A percentile compares a stretch with the other conserved stretches of the same genome.
These are phyloP conservation scores for Candida sp. DNA, from an alignment of 1,139 yeast genomes.

Conservation along the genomic window DNA sequence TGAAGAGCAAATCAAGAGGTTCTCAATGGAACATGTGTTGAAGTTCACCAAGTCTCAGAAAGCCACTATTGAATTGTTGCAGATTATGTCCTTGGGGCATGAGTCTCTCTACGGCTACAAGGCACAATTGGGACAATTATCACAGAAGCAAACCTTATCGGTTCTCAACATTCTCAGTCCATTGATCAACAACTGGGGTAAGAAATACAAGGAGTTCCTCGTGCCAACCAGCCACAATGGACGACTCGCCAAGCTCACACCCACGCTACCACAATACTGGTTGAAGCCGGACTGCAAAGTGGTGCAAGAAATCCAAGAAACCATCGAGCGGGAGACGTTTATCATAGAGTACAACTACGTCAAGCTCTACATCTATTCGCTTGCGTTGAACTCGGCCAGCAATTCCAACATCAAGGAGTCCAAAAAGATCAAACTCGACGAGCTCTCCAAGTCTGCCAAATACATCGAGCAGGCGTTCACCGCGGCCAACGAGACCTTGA, in stretches of 20 bases:
- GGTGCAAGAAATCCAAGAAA: conserved; percentile 39
- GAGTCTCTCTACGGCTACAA: conserved; percentile 78
- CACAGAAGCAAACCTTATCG: conserved; percentile 72
- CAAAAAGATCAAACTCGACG: conserved; percentile 52
- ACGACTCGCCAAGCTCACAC: conserved; percentile 25
- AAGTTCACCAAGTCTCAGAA: conserved; percentile 66
- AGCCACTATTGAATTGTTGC: conserved; percentile 80
- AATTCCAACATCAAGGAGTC: conserved; percentile 20
- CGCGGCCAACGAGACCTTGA: conserved; percentile 82
- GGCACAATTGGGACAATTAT: conserved; percentile 55
- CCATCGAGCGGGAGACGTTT: conserved; percentile 70
- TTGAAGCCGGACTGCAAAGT: conserved; percentile 41
- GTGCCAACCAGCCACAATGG: conserved; percentile 45
- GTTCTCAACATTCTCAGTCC: conserved; percentile 77
- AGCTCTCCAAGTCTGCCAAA: conserved; percentile 73
- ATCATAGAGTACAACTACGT: conserved; percentile 86
- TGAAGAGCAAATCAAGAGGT: conserved; percentile 39
- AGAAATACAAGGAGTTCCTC: conserved; percentile 60
- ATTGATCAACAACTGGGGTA: conserved; percentile 78
- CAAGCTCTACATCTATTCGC: conserved; percentile 79
- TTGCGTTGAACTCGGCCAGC: conserved; percentile 68
- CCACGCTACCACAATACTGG: conserved; percentile 34
- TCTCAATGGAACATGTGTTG: conserved; percentile 29
- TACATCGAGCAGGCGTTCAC: conserved; percentile 83
- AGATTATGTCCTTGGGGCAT: conserved; percentile 82